Base-by-base conservation (phyloP, 768 basidiomycete species). In the Clavaria fumosa region DNA sequence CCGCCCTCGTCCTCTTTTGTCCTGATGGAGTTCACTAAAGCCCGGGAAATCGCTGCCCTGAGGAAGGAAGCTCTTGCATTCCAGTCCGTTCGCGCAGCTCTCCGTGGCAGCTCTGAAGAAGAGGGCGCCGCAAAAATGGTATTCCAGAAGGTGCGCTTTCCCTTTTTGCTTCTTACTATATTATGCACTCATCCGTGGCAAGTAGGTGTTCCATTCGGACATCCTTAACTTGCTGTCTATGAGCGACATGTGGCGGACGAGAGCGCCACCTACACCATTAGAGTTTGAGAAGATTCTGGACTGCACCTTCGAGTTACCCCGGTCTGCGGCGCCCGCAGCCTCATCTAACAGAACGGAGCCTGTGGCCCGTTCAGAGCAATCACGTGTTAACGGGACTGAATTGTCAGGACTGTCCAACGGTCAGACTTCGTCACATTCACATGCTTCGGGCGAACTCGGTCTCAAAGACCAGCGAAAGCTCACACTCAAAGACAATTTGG, bases 231-330 rank as follows among this genome's bases (percentile, higher is more conserved):
- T 99, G 0, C 64, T 99, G 21, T 72, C 70, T 12, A 99, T 99
- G 95, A 59, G 73, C 10, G 95, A 97, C 49, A 96, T 99, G 90
- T 99, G 95, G 95, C 77, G 77, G 22, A 72, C 80, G 4, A 71
- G 93, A 27, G 72, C 77, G n/a, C 80, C 79, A 36, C 95, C 95
- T 1, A 72, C 69, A 0, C 78, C 91, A 1, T 69, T 99, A 19
- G 75, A 83, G 41, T 89, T 78, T 48, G 75, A 82, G n/a, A 56
- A 60, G 2, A 88, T 97, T 46, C 53, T 74, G 47, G 57, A 73
- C 12, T 77, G 66, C 4, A 64, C 68, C 1, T 88, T 86, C 49
- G 51, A 57, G 9, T 9, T 9, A 14, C 14, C 26, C 9, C 9
- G 9, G 9, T 28, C 26, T 28, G 20, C 5, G 26, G 23, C n/a